Conservation (phyloP, 169 alveolate genomes). For the Perkinsus chesapeaki region DNA sequence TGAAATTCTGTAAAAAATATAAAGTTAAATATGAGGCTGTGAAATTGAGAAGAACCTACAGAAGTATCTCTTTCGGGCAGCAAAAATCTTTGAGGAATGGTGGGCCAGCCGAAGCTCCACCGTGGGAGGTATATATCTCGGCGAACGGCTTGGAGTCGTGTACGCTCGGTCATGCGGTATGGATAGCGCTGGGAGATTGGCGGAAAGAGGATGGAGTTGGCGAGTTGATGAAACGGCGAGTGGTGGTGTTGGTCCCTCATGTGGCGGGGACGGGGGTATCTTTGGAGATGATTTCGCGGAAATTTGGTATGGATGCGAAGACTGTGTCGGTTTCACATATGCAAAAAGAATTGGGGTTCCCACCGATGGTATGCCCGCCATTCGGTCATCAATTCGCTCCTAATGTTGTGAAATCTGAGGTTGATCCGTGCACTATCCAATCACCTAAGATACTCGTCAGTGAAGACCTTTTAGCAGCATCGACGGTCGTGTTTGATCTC, state of each 20-base stretch:
- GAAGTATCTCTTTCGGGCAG: background rate
- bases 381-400: background rate
- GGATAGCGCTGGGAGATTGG: background rate
- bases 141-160: background rate
- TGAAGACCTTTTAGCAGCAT: background rate
- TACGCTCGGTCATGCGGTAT: background rate
- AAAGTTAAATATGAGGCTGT: background rate
- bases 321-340: background rate
- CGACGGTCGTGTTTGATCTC: background rate
- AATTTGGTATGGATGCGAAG: background rate
- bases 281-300: background rate
- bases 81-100: background rate
- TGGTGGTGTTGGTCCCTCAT: background rate
- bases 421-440: background rate
- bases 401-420: background rate
- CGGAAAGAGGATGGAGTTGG: background rate
- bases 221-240: background rate
- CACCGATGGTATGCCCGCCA: background rate
- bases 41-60: background rate
- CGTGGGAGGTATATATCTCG: background rate
- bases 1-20: background rate
- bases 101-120: background rate
- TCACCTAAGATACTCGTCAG: background rate
- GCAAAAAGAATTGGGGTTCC: background rate
- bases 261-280: background rate